Evolutionary conservation across 2,329 filamentous ascomycete species (phyloP).

Genomic region (Simplicillium sp.): DNA sequence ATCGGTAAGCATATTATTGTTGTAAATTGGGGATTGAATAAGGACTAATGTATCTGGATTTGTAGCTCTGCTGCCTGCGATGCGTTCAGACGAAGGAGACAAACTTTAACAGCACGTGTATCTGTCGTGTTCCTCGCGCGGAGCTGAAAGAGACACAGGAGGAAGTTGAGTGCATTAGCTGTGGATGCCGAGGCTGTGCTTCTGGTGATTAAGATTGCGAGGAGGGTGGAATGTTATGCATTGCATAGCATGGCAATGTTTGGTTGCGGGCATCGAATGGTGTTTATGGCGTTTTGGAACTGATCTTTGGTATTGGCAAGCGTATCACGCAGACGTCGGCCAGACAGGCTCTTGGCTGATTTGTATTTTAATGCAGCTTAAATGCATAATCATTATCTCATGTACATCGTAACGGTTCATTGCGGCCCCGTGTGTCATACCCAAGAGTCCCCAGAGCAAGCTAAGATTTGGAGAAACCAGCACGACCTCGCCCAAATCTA

Average conservation of each 20-base stretch:
- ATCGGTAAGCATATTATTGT: constrained; percentile 57
- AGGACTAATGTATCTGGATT: constrained; percentile 13
- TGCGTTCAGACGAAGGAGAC: constrained; percentile 99
- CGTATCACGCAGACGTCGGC: neutral
- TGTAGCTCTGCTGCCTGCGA: constrained; percentile 78
- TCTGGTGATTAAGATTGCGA: constrained; percentile 58
- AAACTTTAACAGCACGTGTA: constrained; percentile 95
- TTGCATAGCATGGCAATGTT: neutral
- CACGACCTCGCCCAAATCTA: constrained; percentile 50
- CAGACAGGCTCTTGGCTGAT: neutral
- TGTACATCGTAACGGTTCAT: constrained; percentile 6
- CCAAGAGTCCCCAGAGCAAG: constrained; percentile 11
- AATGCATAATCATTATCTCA: constrained; percentile 21
- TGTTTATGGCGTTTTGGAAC: neutral
- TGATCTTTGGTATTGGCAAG: constrained; percentile 1
- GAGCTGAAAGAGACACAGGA: constrained; percentile 81
- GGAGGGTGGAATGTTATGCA: neutral
- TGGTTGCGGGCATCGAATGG: neutral
- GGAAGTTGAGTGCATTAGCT: constrained; percentile 84
- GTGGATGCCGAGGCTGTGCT: constrained; percentile 84
- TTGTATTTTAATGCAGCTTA: constrained; percentile 1
- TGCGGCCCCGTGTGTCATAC: too few species aligned
- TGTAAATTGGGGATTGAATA: neutral
- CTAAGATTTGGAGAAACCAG: constrained; percentile 42
- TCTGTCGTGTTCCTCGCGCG: constrained; percentile 86